A percentile compares a stretch with the other conserved stretches of the same genome.
These are phyloP conservation scores for Penicillium tannophilum DNA, from an alignment of 495 filamentous ascomycete species.

Conservation along the genomic window DNA sequence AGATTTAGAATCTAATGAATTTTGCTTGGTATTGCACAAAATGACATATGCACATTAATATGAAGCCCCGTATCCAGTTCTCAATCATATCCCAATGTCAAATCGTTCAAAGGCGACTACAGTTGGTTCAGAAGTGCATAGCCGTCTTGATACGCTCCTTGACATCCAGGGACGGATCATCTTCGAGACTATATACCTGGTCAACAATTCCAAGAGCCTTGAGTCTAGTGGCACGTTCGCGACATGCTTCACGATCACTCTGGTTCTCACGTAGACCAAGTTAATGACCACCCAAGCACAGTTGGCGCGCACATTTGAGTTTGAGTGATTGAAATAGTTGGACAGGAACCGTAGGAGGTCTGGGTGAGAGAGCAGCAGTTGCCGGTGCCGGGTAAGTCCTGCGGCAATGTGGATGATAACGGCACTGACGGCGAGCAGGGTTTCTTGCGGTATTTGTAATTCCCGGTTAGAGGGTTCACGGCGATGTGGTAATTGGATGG, in stretches of 20 bases:
- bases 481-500: slow-evolving; percentile 42
- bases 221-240: slow-evolving; percentile 66
- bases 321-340: slow-evolving; percentile 65
- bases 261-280: slow-evolving; percentile 77
- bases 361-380: slow-evolving; percentile 68
- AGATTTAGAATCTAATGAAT: not conserved
- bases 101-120: not conserved
- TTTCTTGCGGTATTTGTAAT: slow-evolving; percentile 62
- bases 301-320: slow-evolving; percentile 69
- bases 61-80: slow-evolving; percentile 1
- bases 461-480: slow-evolving; percentile 34
- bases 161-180: slow-evolving; percentile 81
- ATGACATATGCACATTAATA: slow-evolving; percentile 19
- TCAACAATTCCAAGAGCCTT: slow-evolving; percentile 69
- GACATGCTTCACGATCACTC: slow-evolving; percentile 60
- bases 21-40: not conserved
- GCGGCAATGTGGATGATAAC: slow-evolving; percentile 86
- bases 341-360: slow-evolving; percentile 54
- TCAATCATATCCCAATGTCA: not conserved
- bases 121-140: slow-evolving; percentile 59
- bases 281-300: slow-evolving; percentile 84
- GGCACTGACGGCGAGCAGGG: slow-evolving; percentile 72
- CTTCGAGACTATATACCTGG: slow-evolving; percentile 62
- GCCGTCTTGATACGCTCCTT: slow-evolving; percentile 81
- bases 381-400: slow-evolving; percentile 71